Evolutionary conservation across 768 basidiomycete species (phyloP).

Genomic region (Suillus ampliporus): DNA sequence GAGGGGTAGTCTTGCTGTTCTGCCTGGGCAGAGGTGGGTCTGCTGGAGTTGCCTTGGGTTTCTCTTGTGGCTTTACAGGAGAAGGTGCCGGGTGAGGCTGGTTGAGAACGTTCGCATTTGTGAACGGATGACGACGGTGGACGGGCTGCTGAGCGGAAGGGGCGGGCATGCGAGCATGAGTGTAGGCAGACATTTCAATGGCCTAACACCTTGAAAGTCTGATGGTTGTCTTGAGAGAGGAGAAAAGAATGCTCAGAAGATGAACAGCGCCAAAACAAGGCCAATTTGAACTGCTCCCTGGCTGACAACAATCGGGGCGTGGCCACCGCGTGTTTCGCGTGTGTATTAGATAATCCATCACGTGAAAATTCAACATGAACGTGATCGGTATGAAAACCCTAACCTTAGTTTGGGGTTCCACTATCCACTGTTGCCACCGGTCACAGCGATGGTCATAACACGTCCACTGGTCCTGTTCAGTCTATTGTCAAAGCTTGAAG

Average conservation of each 20-base stretch:
- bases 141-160: slow-evolving; percentile 35
- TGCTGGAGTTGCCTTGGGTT: slow-evolving; percentile 43
- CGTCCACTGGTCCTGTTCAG: neutral
- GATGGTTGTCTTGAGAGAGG: slow-evolving; percentile 8
- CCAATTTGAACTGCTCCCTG: slow-evolving; percentile 4
- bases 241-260: slow-evolving; percentile 3
- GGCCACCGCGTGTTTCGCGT: slow-evolving; percentile 26
- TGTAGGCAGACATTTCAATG: slow-evolving; percentile 44
- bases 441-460: neutral
- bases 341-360: slow-evolving; percentile 37
- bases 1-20: slow-evolving; percentile 82
- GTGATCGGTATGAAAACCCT: slow-evolving; percentile 3
- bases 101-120: slow-evolving; percentile 45
- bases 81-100: slow-evolving; percentile 37
- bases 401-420: slow-evolving; percentile 13
- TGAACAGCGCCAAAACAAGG: slow-evolving; percentile 10
- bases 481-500: neutral
- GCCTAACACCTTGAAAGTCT: slow-evolving; percentile 54
- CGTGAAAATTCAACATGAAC: slow-evolving; percentile 32
- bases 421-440: neutral
- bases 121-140: slow-evolving; percentile 48
- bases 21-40: slow-evolving; percentile 80
- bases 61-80: slow-evolving; percentile 43
- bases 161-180: slow-evolving; percentile 43
- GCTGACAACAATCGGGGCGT: slow-evolving; percentile 22